Evolutionary conservation across 805 yeast species (phyloP).

Genomic region (Kazachstania viticola): DNA sequence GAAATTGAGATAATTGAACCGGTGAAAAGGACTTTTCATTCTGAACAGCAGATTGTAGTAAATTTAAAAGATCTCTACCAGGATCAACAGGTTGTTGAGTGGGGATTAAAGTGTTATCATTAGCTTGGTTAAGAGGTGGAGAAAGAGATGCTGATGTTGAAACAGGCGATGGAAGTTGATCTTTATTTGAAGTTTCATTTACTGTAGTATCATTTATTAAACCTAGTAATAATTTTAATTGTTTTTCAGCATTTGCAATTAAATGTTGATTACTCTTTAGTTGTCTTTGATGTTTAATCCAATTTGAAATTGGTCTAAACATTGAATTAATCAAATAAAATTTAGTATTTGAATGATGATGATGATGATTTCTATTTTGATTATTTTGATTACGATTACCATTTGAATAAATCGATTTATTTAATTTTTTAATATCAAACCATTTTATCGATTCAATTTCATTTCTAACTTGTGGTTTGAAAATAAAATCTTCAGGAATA

Average conservation of each 20-base stretch:
- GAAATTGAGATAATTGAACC: too few species aligned
- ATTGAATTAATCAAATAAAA: conserved; percentile 31
- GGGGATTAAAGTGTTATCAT: too few species aligned
- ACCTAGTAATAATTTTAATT: conserved; percentile 54
- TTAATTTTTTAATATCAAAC: conserved; percentile 45
- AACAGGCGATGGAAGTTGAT: too few species aligned
- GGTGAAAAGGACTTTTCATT: conserved; percentile 1
- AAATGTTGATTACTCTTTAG: conserved; percentile 44
- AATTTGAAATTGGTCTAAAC: conserved; percentile 34
- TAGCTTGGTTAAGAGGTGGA: too few species aligned
- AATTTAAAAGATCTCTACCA: conserved; percentile 63
- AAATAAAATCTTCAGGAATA: conserved; percentile 65
- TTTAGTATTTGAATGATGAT: too few species aligned
- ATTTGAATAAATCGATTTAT: conserved; percentile 23
- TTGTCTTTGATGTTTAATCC: conserved; percentile 44
- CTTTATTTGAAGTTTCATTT: too few species aligned
- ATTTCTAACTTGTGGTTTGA: conserved; percentile 73
- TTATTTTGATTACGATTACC: conserved; percentile 14
- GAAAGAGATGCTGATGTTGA: too few species aligned
- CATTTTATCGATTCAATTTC: conserved; percentile 81
- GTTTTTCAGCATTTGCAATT: conserved; percentile 51
- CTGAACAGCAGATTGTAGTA: conserved; percentile 39
- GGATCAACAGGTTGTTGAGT: conserved; percentile 39
- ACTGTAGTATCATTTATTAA: not conserved
- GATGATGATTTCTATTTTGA: too few species aligned